Evolutionary conservation across 1,139 yeast genomes (phyloP), one percentile per base, ranked within the genome.

Genomic region (Magnusiomyces paraingens): DNA sequence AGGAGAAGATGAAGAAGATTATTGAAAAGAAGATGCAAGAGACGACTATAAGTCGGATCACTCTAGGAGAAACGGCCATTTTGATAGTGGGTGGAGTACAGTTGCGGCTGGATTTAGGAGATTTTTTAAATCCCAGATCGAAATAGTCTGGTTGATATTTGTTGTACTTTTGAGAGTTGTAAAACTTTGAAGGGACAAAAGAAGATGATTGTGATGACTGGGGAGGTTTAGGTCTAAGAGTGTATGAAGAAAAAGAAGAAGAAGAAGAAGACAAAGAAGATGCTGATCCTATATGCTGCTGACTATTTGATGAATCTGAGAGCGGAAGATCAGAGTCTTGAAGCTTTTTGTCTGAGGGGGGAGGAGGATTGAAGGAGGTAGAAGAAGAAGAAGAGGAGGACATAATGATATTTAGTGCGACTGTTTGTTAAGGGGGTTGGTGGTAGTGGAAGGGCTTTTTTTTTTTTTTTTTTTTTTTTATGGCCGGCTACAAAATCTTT

Each of bases 21-120:
- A 46, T 32, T 39, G 36, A 21, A 15, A 22, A 2, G 14, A 40
- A 29, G 14, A 36, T 40, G 6, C 41, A n/a, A 22, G 29, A 35
- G 6, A 29, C 40, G 20, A 36, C 35, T 2, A 36, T 11, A 15
- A 46, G 20, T n/a, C 49, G 49, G 2, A 46, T 5, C 6, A 46
- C 20, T 35, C 49, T 46, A 35, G 49, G 36, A 17, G 26, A 20
- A 15, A 46, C 22, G 14, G 40, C 22, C 49, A 46, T 46, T 46
- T 12, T 22, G 26, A 46, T 3, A 21, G 43, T 26, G 8, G 32
- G 32, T 4, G 32, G 4, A 5, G 32, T 26, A 26, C 32, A 26
- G 32, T 4, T 5, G 32, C 32, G 32, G 8, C 8, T 4, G 32
- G 32, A 26, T 8, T 26, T 26, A 5, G 32, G 32, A 5, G 8